A percentile compares a stretch with the other conserved stretches of the same genome.
These are phyloP conservation scores for Cryptosporidium xiaoi DNA, from an alignment of 169 alveolate species.

Conservation along the genomic window DNA sequence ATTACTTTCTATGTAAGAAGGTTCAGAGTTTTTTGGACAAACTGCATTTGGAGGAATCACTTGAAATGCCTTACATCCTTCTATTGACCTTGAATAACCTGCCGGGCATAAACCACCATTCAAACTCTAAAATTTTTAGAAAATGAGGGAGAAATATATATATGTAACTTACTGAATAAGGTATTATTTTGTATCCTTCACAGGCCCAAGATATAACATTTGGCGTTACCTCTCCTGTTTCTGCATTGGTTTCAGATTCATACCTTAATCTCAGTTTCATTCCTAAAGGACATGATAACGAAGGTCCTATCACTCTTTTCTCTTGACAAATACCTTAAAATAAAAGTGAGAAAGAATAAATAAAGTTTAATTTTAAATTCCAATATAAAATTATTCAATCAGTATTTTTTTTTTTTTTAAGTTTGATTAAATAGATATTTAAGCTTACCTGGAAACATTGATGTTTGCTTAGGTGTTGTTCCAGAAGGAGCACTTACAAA, in stretches of 20 bases:
- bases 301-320: slow-evolving; percentile 56
- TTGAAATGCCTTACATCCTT: slow-evolving; percentile 73
- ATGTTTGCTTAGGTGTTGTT: slow-evolving; percentile 27
- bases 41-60: slow-evolving; percentile 53
- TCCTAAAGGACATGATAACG: slow-evolving; percentile 56
- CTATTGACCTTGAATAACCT: slow-evolving; percentile 53
- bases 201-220: slow-evolving; percentile 66
- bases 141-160: not conserved
- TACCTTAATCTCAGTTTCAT: slow-evolving; percentile 54
- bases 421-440: not conserved
- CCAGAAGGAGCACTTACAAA: slow-evolving; percentile 53
- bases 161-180: slow-evolving; percentile 55
- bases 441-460: slow-evolving; percentile 62
- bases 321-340: slow-evolving; percentile 52
- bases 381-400: not conserved
- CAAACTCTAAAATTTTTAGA: not conserved
- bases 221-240: slow-evolving; percentile 67
- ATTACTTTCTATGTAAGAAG: slow-evolving; percentile 12
- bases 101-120: slow-evolving; percentile 73
- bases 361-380: no score
- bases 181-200: slow-evolving; percentile 61
- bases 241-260: slow-evolving; percentile 61
- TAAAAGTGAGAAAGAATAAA: not conserved
- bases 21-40: slow-evolving; percentile 52
- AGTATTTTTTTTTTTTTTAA: not conserved